A percentile compares a stretch with the other conserved stretches of the same genome.
These are phyloP conservation scores for Bruguiera sexangula DNA, from an alignment of 345 rosid species.

Conservation along the genomic window DNA sequence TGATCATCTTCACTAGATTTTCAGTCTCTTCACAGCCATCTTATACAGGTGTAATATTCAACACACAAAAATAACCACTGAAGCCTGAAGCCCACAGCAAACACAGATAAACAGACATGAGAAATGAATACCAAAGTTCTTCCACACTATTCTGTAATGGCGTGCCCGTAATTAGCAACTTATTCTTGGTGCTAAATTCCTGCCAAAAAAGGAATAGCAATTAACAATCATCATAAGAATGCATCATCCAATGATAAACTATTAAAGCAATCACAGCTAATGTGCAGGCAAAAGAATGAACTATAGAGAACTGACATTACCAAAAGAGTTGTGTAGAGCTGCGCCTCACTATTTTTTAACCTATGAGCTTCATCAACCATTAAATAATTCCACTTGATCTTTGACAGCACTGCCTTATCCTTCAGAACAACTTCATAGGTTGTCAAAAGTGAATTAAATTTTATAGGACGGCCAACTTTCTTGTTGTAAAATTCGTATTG, in stretches of 20 bases:
- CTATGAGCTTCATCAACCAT: slow-evolving; percentile 99
- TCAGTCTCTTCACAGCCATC: neutral
- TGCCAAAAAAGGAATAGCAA: slow-evolving; percentile 25
- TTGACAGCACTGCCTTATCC: slow-evolving; percentile 90
- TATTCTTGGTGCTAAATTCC: slow-evolving; percentile 99
- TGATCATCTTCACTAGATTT: neutral
- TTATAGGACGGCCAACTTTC: slow-evolving; percentile 78
- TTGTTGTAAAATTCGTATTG: slow-evolving; percentile 87
- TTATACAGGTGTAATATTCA: neutral
- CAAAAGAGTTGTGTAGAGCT: slow-evolving; percentile 84
- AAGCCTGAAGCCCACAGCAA: neutral
- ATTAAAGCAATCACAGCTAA: slow-evolving; percentile 13
- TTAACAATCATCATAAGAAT: neutral
- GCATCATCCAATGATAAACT: slow-evolving; percentile 16
- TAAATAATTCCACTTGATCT: slow-evolving; percentile 91
- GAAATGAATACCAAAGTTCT: slow-evolving; percentile 77
- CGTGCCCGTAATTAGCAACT: slow-evolving; percentile 95
- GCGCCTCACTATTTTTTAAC: slow-evolving; percentile 97
- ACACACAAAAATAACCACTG: neutral
- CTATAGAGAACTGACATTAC: slow-evolving; percentile 36
- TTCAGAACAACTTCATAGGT: slow-evolving; percentile 97
- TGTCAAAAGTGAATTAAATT: slow-evolving; percentile 82
- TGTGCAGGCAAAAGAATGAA: slow-evolving; percentile 3
- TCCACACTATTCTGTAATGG: slow-evolving; percentile 98
- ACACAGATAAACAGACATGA: neutral